A percentile compares a stretch with the other conserved stretches of the same genome.
phyloP scores from a whole-genome alignment of 1,284 basidiomycete species.

The Neonothopanus nambi region DNA sequence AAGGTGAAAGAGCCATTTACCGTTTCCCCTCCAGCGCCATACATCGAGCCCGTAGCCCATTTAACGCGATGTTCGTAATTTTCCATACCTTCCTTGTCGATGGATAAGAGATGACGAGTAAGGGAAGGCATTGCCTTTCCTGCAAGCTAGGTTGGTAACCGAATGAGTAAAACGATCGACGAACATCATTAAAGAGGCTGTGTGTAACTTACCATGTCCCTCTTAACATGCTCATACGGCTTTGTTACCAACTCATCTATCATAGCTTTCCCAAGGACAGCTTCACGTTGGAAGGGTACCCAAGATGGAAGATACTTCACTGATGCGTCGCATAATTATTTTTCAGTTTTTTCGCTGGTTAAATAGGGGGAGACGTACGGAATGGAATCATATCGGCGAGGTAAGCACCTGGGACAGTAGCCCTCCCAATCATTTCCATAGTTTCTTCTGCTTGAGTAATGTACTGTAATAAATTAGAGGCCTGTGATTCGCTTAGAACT shows the following conservation, averaged over 20 bases:
- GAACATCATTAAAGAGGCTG: too few relatives aligned
- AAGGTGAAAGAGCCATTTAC: constrained; percentile 13
- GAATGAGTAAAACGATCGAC: too few relatives aligned
- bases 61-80: constrained; percentile 5
- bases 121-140: neutral
- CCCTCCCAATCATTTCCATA: constrained; percentile 22
- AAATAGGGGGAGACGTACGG: constrained; percentile 17
- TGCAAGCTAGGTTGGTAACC: too few relatives aligned
- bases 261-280: neutral
- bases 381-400: constrained; percentile 25
- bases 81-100: constrained; percentile 5
- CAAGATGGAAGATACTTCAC: constrained; percentile 17
- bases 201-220: constrained; percentile 2
- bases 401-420: constrained; percentile 26
- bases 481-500: neutral
- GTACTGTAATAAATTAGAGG: constrained; percentile 21
- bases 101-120: neutral
- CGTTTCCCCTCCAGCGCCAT: constrained; percentile 26
- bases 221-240: constrained; percentile 12
- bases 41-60: constrained; percentile 29
- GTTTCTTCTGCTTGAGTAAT: constrained; percentile 24
- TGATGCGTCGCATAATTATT: neutral
- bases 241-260: neutral
- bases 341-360: too few relatives aligned
- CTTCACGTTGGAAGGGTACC: constrained; percentile 12